A percentile compares a stretch with the other conserved stretches of the same genome.
phyloP scores from a whole-genome alignment of 1,284 basidiomycete genomes.

The Schizopora paradoxa region DNA sequence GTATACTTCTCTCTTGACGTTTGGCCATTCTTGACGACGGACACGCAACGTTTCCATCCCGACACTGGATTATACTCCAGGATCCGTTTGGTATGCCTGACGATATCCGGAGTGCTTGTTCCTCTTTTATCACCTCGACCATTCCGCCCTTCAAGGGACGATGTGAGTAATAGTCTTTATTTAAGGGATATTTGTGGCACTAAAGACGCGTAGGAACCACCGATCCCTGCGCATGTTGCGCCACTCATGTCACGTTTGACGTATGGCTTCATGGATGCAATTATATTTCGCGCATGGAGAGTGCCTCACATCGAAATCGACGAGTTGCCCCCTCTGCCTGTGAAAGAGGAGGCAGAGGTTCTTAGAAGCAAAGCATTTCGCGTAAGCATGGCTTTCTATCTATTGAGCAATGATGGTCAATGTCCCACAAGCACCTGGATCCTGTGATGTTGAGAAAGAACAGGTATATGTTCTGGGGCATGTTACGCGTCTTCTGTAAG shows the following conservation, averaged over 20 bases:
- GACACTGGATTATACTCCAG: constrained; percentile 32
- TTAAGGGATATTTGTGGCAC: not conserved
- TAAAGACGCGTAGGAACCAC: not conserved
- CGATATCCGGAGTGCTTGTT: constrained; percentile 36
- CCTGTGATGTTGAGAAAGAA: constrained; percentile 4
- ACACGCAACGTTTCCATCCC: constrained; percentile 37
- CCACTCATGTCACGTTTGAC: constrained; percentile 12
- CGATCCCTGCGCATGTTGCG: constrained; percentile 30
- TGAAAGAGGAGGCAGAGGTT: not conserved
- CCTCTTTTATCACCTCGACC: constrained; percentile 42
- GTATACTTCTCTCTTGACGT: constrained; percentile 48
- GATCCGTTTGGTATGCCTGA: constrained; percentile 35
- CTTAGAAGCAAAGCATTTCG: constrained; percentile 1
- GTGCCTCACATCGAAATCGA: constrained; percentile 13
- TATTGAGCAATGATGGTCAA: not conserved
- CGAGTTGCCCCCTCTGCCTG: constrained; percentile 14
- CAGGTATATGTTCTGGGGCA: constrained; percentile 15
- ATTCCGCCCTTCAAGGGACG: not conserved
- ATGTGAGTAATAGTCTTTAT: not conserved
- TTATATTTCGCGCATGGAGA: constrained; percentile 13
- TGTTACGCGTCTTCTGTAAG: constrained; percentile 7
- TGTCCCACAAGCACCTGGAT: not conserved
- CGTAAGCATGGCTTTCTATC: not conserved
- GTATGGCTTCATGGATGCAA: constrained; percentile 11
- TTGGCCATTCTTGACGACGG: constrained; percentile 42